A percentile compares a stretch with the other conserved stretches of the same genome.
These are phyloP conservation scores for Pezicula carpinea DNA, from an alignment of 2,329 filamentous ascomycete species.

Conservation along the genomic window DNA sequence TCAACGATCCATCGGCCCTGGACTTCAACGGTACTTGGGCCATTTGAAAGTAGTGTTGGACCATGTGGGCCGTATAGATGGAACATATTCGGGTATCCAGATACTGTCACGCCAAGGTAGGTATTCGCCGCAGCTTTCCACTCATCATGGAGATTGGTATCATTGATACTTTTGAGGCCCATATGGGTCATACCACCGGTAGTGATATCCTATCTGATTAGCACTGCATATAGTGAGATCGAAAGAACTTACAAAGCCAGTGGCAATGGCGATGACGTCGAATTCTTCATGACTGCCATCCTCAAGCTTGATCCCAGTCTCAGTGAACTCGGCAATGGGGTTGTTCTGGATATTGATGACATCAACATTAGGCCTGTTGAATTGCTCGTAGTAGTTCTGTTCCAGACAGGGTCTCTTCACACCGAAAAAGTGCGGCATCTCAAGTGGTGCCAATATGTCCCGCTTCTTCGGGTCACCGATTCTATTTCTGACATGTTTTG, in stretches of 20 bases:
- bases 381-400: constrained; percentile 42
- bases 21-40: constrained; percentile 47
- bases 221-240: not conserved
- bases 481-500: constrained; percentile 37
- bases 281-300: constrained; percentile 23
- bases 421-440: constrained; percentile 39
- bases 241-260: constrained; percentile 24
- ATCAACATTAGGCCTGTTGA: constrained; percentile 39
- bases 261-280: constrained; percentile 29
- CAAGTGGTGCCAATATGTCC: constrained; percentile 21
- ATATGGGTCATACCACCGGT: constrained; percentile 41
- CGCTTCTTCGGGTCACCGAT: constrained; percentile 20
- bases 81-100: constrained; percentile 47
- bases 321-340: constrained; percentile 34
- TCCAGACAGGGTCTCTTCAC: constrained; percentile 44
- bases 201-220: constrained; percentile 19
- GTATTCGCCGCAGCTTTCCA: constrained; percentile 38
- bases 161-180: constrained; percentile 37
- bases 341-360: constrained; percentile 41
- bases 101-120: constrained; percentile 39
- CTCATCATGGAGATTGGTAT: constrained; percentile 35
- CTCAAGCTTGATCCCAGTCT: constrained; percentile 27
- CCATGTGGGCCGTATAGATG: constrained; percentile 51
- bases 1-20: constrained; percentile 54
- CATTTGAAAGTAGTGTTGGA: constrained; percentile 51